Base-by-base conservation (phyloP, 768 basidiomycete species). In the Neoboletus magnificus region DNA sequence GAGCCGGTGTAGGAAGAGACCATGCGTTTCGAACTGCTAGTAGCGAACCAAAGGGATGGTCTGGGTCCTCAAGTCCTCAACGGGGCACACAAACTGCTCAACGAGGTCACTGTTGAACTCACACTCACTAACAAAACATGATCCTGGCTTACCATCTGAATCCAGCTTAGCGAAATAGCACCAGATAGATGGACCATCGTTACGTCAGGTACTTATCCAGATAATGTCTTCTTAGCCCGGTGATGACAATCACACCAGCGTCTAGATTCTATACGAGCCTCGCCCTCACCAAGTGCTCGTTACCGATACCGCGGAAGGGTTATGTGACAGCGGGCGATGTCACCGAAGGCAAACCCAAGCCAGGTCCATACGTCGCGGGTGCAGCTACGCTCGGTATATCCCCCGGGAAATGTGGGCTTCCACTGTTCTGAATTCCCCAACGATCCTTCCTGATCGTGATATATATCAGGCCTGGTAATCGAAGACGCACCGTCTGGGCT, bases 401-500 rank as follows among this genome's bases (percentile, higher is more conserved):
- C 46, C 76, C 85, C 2, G 70, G 68, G 22, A 81, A 82, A 47
- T 92, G 88, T 84, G 47, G 54, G 81, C 63, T 18, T 37, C 25
- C 16, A 18, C 12, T 20, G 30, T 23, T 23, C 33, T 35, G 12
- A 13, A 41, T 48, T 35, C 15, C 22, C 33, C 5, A 12, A 16
- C 16, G 11, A 42, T 11, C 13, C 23, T 36, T 37, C 27, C 48
- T 54, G 33, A 56, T 41, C 25, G 39, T 37, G 23, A 45, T 46
- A 23, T 46, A 30, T 15, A 35, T n/a, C 46, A 91, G 89, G 89
- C 64, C 76, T 96, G 55, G 93, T 96, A 9, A 78, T 97, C 4
- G 93, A 95, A 64, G 94, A 97, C 64, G 93, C 94, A 2, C 87
- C 92, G 5, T 86, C 90, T 15, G 94, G 94, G 3, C 73, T 94